These are phyloP conservation scores for Colletotrichum sublineola DNA, from an alignment of 2,329 filamentous ascomycete species.

Conservation along the genomic window DNA sequence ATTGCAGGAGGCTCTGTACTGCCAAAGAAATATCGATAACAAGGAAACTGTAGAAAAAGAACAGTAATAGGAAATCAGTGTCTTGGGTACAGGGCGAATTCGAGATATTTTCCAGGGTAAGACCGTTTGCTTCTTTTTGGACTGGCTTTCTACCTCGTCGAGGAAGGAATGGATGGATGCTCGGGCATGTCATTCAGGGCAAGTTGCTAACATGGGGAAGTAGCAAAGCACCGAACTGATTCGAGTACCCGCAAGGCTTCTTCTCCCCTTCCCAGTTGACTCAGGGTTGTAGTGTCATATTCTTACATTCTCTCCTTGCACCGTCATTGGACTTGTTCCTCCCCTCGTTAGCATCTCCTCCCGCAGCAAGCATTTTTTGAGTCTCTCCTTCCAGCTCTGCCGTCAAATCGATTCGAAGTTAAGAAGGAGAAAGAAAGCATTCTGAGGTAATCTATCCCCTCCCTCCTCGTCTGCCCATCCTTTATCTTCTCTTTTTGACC, in stretches of 20 bases:
- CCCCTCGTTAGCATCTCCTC: constrained; percentile 21
- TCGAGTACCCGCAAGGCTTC: constrained; percentile 9
- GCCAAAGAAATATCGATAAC: not conserved
- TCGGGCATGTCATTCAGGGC: not conserved
- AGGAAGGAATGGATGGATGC: constrained; percentile 6
- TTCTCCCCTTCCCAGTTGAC: constrained; percentile 4
- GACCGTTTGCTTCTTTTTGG: not conserved
- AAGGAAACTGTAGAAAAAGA: not conserved
- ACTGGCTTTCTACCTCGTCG: not conserved
- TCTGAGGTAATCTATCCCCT: constrained; percentile 33
- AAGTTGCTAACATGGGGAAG: constrained; percentile 20
- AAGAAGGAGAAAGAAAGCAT: constrained; percentile 29
- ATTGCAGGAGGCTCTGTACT: not conserved
- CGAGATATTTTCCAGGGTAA: not conserved
- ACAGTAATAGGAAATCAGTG: too few relatives aligned
- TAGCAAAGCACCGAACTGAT: constrained; percentile 11
- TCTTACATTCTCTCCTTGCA: constrained; percentile 10
- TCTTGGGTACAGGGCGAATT: not conserved
- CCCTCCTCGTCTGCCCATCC: constrained; percentile 38
- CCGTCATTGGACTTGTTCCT: constrained; percentile 20
- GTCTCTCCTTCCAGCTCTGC: constrained; percentile 19
- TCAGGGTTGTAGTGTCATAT: not conserved
- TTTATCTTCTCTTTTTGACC: constrained; percentile 45
- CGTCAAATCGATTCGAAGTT: not conserved
- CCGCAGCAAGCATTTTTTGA: constrained; percentile 1